Base-by-base conservation (phyloP, 192 early-diverging fungal species). In the Coemansia sp. region DNA sequence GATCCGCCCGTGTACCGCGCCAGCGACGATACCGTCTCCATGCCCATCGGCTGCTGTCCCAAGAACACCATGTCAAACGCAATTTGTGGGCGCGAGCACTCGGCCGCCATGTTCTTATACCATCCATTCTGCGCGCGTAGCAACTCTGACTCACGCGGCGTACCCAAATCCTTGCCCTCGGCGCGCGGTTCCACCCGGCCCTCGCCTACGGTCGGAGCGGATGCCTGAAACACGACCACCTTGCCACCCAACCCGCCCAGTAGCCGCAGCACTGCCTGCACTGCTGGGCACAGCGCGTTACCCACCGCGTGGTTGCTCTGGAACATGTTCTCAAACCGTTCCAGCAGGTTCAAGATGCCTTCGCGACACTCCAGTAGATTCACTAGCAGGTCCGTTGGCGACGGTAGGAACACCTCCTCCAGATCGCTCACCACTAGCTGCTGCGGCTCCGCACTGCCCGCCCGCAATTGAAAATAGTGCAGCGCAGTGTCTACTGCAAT, bases 371-470 rank as follows among this genome's bases (percentile, higher is more conserved):
- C 96, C 52, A 78, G 87, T 72, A 98, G 78, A 51, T 93, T 91
- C 9, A 95, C 93, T 11, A 98, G 86, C 36, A 98, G 82, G 71
- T 96, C 94, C 54, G 90, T 84, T 2, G 96, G 96, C 57, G 90
- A 84, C 7, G 96, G 96, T 62, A 98, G 65, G 61, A 90, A 97
- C 2, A 90, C 82, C 23, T 97, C 95, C 21, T 97, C 95, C 11
- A 95, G 65, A 72, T 98, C 96, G 4, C 91, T 84, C 3, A 98
- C 92, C 21, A 95, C 91, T 22, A 98, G 78, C 92, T 97, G 94
- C 74, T 97, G 94, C 21, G 96, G 95, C 71, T 96, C 95, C 14
- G 88, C 66, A 29, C 87, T 71, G 17, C 76, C 67, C 7, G 85
- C 50, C 62, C 84, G 90, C 51, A 98, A 75, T 62, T 95, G 94